A percentile compares a stretch with the other conserved stretches of the same genome.
Conservation (phyloP, 768 basidiomycete genomes). For the Termitomyces sp. region DNA sequence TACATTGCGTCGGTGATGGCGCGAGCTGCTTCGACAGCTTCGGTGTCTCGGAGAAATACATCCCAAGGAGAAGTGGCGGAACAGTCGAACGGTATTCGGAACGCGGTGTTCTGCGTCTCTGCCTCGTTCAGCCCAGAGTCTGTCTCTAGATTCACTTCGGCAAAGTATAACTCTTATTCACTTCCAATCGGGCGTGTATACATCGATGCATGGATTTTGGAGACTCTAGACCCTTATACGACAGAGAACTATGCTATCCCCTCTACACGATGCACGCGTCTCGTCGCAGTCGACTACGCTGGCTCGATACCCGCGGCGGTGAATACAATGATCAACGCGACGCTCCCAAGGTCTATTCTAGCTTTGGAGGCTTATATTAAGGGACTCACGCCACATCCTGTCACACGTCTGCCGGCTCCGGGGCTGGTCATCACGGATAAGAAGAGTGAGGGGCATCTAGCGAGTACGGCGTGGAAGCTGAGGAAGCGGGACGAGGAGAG, state of each 20-base stretch:
- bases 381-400: slow-evolving; percentile 55
- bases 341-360: slow-evolving; percentile 65
- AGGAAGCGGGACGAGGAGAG: slow-evolving; percentile 54
- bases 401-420: slow-evolving; percentile 61
- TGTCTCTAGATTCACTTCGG: slow-evolving; percentile 42
- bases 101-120: slow-evolving; percentile 77
- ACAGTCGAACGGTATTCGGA: slow-evolving; percentile 35
- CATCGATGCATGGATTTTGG: slow-evolving; percentile 92
- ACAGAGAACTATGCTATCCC: slow-evolving; percentile 93
- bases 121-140: slow-evolving; percentile 76
- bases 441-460: slow-evolving; percentile 38
- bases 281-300: slow-evolving; percentile 82
- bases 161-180: slow-evolving; percentile 70
- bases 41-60: slow-evolving; percentile 35
- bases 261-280: slow-evolving; percentile 80
- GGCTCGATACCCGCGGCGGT: slow-evolving; percentile 81
- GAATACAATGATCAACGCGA: slow-evolving; percentile 80
- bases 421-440: slow-evolving; percentile 54
- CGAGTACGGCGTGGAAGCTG: slow-evolving; percentile 52
- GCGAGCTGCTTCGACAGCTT: slow-evolving; percentile 36
- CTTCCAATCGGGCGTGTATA: slow-evolving; percentile 78
- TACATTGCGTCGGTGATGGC: slow-evolving; percentile 74
- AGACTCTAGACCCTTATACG: slow-evolving; percentile 94
- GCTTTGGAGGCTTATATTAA: slow-evolving; percentile 73
- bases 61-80: slow-evolving; percentile 29